A percentile compares a stretch with the other conserved stretches of the same genome.
These are phyloP conservation scores for Hygrophila difformis DNA, from an alignment of 257 asterid species.

Conservation along the genomic window DNA sequence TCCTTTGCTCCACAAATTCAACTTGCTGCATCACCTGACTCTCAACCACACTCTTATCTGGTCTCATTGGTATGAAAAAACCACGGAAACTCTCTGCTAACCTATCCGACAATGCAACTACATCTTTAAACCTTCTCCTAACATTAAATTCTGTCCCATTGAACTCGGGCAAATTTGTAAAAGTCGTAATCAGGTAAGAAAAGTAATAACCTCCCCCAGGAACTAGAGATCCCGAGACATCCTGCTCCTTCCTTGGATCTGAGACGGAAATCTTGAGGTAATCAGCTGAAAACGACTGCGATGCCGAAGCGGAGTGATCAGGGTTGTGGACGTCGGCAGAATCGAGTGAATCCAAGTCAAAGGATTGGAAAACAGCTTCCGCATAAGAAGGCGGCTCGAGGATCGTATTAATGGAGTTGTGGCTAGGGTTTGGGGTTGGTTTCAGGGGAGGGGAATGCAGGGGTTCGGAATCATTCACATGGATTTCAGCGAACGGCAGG, in stretches of 20 bases:
- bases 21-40: conserved; percentile 85
- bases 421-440: conserved; percentile 40
- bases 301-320: conserved; percentile 40
- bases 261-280: conserved; percentile 58
- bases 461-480: conserved; percentile 34
- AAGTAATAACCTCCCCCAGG: conserved; percentile 50
- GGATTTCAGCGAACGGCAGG: conserved; percentile 45
- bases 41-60: conserved; percentile 94
- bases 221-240: conserved; percentile 56
- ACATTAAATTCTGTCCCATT: conserved; percentile 66
- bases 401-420: conserved; percentile 48
- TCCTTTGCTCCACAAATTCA: conserved; percentile 87
- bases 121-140: conserved; percentile 86
- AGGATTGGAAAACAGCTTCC: conserved; percentile 84
- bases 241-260: conserved; percentile 83
- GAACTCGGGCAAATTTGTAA: conserved; percentile 58
- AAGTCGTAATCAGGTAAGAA: conserved; percentile 73
- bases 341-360: conserved; percentile 44
- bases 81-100: conserved; percentile 73
- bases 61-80: conserved; percentile 71
- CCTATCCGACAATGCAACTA: conserved; percentile 69
- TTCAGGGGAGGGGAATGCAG: conserved; percentile 25
- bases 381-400: conserved; percentile 99
- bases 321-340: conserved; percentile 34
- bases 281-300: conserved; percentile 30